A percentile compares a stretch with the other conserved stretches of the same genome.
Conservation (phyloP, 495 filamentous ascomycete genomes). For the Xylaria venustula region DNA sequence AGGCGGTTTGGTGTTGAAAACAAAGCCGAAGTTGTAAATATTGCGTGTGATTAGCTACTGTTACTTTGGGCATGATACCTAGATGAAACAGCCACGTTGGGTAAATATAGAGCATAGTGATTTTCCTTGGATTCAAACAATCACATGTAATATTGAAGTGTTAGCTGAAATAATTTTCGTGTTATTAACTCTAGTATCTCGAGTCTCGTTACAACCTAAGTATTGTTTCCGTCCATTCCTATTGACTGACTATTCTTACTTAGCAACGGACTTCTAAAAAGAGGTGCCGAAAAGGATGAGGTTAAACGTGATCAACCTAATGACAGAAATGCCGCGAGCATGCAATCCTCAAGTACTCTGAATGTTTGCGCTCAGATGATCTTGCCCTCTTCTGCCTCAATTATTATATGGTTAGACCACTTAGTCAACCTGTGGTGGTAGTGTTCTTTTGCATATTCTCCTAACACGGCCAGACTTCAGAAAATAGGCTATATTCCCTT, state of each 20-base stretch:
- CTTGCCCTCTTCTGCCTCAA: neutral
- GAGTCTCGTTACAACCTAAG: neutral
- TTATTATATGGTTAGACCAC: neutral
- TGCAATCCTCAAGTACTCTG: neutral
- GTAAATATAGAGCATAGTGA: too few species aligned
- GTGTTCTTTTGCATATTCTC: too few species aligned
- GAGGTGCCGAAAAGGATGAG: neutral
- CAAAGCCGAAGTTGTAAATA: slow-evolving; percentile 50
- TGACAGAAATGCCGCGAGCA: neutral
- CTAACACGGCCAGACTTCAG: neutral
- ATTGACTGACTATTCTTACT: neutral
- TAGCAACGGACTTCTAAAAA: neutral
- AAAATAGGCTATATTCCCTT: neutral
- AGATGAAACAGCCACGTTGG: too few species aligned
- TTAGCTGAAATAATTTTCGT: slow-evolving; percentile 1
- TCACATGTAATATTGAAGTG: too few species aligned
- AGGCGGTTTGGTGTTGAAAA: slow-evolving; percentile 55
- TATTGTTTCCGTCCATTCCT: slow-evolving; percentile 1
- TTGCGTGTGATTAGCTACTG: neutral
- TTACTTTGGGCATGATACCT: too few species aligned
- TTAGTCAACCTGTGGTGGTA: too few species aligned
- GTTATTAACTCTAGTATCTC: slow-evolving; percentile 2
- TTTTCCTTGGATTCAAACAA: too few species aligned
- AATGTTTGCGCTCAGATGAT: neutral
- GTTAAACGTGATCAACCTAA: neutral